phyloP scores from a whole-genome alignment of 208 protist genomes.

The Acanthamoeba sp. region DNA sequence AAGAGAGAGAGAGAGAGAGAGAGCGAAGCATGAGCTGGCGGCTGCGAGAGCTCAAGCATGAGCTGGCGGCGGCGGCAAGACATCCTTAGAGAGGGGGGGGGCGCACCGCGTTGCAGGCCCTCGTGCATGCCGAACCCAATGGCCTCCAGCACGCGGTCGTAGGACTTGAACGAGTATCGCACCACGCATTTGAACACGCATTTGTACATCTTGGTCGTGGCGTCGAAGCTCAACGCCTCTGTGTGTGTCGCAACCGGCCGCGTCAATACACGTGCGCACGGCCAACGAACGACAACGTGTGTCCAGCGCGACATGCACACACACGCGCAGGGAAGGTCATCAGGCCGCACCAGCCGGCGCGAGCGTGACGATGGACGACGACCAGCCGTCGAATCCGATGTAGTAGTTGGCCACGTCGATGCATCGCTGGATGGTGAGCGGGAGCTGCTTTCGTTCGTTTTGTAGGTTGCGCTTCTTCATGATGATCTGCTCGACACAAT shows the following conservation, averaged over 20 bases:
- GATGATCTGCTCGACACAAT: slow-evolving; percentile 16
- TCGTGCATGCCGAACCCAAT: slow-evolving; percentile 58
- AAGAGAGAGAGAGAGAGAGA: too few relatives aligned
- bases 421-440: slow-evolving; percentile 58
- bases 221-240: slow-evolving; percentile 27
- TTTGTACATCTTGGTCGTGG: slow-evolving; percentile 50
- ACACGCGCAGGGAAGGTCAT: too few relatives aligned
- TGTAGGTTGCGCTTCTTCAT: slow-evolving; percentile 40
- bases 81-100: neutral
- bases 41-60: too few relatives aligned
- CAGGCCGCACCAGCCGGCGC: neutral
- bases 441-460: slow-evolving; percentile 59
- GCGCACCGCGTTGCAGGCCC: slow-evolving; percentile 26
- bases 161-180: slow-evolving; percentile 24
- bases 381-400: slow-evolving; percentile 50
- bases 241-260: too few relatives aligned
- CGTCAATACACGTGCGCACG: too few relatives aligned
- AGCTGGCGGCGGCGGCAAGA: too few relatives aligned
- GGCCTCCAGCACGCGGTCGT: slow-evolving; percentile 47
- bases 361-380: slow-evolving; percentile 32
- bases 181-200: slow-evolving; percentile 66
- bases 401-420: slow-evolving; percentile 66
- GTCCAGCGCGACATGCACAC: neutral
- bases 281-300: too few relatives aligned
- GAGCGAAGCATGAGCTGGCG: too few relatives aligned